A percentile compares a stretch with the other conserved stretches of the same genome.
These are phyloP conservation scores for Sherardia arvensis DNA, from an alignment of 257 asterid genomes.

Conservation along the genomic window DNA sequence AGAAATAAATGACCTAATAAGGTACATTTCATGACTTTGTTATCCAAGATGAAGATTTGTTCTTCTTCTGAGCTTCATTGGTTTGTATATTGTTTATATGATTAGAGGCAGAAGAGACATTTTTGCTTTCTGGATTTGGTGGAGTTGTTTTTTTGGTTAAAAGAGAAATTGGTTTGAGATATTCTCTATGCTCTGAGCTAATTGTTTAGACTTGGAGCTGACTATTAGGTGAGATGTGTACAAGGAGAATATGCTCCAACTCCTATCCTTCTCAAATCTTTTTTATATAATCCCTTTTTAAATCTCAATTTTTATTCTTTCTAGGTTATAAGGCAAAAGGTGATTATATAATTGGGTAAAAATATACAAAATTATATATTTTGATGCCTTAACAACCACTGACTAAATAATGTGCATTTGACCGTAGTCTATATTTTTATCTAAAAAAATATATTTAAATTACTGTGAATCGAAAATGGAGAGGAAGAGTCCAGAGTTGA, in stretches of 20 bases:
- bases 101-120: not conserved
- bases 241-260: not conserved
- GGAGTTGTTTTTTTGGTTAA: not conserved
- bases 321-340: too few relatives aligned
- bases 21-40: not conserved
- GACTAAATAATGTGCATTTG: too few relatives aligned
- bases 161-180: not conserved
- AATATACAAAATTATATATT: too few relatives aligned
- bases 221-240: not conserved
- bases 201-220: not conserved
- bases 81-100: not conserved
- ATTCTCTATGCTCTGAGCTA: not conserved
- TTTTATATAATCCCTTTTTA: too few relatives aligned
- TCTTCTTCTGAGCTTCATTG: not conserved
- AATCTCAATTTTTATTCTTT: not conserved
- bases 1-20: too few relatives aligned
- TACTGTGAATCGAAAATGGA: too few relatives aligned
- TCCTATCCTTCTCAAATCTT: not conserved
- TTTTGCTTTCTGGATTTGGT: not conserved
- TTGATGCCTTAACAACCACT: too few relatives aligned
- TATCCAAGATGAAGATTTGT: not conserved
- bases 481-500: too few relatives aligned
- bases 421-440: too few relatives aligned
- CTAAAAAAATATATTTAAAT: too few relatives aligned
- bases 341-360: too few relatives aligned